Evolutionary conservation across 306 rosid species (phyloP).

Genomic region (Begonia loranthoides): DNA sequence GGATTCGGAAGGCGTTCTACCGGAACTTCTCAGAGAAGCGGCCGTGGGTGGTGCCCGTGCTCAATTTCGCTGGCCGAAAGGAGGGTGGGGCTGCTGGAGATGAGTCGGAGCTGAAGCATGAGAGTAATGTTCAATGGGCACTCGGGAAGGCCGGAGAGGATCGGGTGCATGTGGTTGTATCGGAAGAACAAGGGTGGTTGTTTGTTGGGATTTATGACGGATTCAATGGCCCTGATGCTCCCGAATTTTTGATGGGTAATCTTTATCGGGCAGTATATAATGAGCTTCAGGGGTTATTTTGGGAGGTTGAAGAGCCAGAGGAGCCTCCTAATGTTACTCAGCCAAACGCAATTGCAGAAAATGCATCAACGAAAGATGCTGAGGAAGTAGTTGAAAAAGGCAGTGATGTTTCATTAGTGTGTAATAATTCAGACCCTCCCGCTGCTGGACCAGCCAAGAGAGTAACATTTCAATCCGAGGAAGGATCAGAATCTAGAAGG

Average conservation of each 20-base stretch:
- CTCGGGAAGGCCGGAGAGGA: constrained; percentile 91
- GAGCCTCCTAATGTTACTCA: constrained; percentile 14
- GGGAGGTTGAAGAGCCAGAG: constrained; percentile 42
- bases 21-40: constrained; percentile 59
- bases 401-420: constrained; percentile 8
- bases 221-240: constrained; percentile 85
- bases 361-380: constrained; percentile 6
- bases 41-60: constrained; percentile 89
- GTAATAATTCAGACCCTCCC: constrained; percentile 13
- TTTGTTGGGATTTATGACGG: constrained; percentile 89
- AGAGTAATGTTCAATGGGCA: constrained; percentile 79
- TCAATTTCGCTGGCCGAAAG: constrained; percentile 58
- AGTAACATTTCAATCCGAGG: constrained; percentile 43
- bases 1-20: constrained; percentile 56
- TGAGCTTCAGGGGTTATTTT: constrained; percentile 83
- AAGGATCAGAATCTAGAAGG: constrained; percentile 14
- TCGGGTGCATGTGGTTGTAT: constrained; percentile 79
- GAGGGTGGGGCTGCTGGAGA: constrained; percentile 31
- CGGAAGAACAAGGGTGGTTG: constrained; percentile 88
- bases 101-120: constrained; percentile 25
- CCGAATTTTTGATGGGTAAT: constrained; percentile 75
- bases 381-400: constrained; percentile 6
- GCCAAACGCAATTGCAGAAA: constrained; percentile 20
- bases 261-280: constrained; percentile 67
- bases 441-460: constrained; percentile 26